A percentile compares a stretch with the other conserved stretches of the same genome.
Conservation (phyloP, 495 filamentous ascomycete genomes). For the Wilcoxina mikolae region DNA sequence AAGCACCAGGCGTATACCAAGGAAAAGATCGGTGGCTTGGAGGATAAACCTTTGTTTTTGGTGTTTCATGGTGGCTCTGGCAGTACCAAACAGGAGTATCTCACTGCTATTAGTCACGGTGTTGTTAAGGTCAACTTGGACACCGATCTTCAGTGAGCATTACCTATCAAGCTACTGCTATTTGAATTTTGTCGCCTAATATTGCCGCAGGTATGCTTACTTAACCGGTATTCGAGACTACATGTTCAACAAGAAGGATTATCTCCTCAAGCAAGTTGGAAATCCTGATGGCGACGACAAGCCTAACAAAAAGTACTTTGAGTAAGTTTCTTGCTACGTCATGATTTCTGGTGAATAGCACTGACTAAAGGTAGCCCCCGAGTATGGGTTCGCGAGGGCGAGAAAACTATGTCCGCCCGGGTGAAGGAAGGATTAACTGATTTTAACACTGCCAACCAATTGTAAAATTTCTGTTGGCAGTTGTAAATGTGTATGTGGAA, state of each 20-base stretch:
- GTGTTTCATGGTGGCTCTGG: slow-evolving; percentile 98
- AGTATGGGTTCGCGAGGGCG: slow-evolving; percentile 83
- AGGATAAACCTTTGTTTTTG: slow-evolving; percentile 90
- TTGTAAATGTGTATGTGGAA: too few species aligned
- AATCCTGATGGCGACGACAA: slow-evolving; percentile 93
- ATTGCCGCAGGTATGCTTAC: slow-evolving; percentile 49
- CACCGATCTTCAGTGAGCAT: slow-evolving; percentile 56
- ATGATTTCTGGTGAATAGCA: not conserved
- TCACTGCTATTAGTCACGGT: slow-evolving; percentile 72
- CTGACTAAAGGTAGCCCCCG: slow-evolving; percentile 28
- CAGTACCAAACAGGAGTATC: slow-evolving; percentile 74
- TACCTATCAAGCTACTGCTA: not conserved
- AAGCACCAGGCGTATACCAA: slow-evolving; percentile 90
- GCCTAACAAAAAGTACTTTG: slow-evolving; percentile 99
- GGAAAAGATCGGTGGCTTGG: slow-evolving; percentile 48
- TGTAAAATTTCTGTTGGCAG: slow-evolving; percentile 45
- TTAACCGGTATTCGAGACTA: slow-evolving; percentile 83
- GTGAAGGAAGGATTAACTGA: slow-evolving; percentile 68
- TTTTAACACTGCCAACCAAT: slow-evolving; percentile 76
- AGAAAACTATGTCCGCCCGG: slow-evolving; percentile 86
- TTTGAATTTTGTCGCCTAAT: not conserved
- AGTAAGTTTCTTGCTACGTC: slow-evolving; percentile 32
- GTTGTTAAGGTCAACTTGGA: slow-evolving; percentile 98
- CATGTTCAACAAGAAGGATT: slow-evolving; percentile 87
- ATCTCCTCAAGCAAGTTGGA: slow-evolving; percentile 67